Evolutionary conservation across 2,329 filamentous ascomycete genomes (phyloP).

Genomic region (Fusarium sp.): DNA sequence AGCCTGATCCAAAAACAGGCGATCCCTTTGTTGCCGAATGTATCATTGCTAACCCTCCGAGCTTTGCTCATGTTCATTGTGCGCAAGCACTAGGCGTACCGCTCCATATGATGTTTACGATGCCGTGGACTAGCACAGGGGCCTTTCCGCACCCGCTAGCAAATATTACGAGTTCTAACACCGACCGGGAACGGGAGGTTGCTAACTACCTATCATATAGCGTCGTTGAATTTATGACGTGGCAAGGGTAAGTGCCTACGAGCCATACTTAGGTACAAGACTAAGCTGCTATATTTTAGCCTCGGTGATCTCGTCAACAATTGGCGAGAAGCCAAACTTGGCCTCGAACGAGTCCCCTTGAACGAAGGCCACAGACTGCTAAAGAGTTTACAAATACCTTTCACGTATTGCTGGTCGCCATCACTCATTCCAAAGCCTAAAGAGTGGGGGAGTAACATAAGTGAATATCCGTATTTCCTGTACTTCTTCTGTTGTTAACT

Average conservation of each 20-base stretch:
- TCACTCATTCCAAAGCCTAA: constrained; percentile 75
- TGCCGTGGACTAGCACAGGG: constrained; percentile 82
- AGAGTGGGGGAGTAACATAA: constrained; percentile 78
- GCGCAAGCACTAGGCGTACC: constrained; percentile 84
- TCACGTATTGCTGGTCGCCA: constrained; percentile 81
- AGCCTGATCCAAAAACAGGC: not conserved
- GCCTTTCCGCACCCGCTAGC: constrained; percentile 80
- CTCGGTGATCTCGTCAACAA: constrained; percentile 83
- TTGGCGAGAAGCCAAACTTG: constrained; percentile 74
- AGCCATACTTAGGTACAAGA: too few species aligned
- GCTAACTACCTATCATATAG: constrained; percentile 86
- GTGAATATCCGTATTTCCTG: constrained; percentile 50
- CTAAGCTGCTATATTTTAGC: not conserved
- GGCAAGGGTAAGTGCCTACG: constrained; percentile 73
- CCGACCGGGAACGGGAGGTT: constrained; percentile 71
- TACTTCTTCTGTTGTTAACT: too few species aligned
- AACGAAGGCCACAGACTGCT: constrained; percentile 72
- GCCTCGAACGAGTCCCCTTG: constrained; percentile 83
- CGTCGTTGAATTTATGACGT: constrained; percentile 87
- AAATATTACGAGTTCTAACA: constrained; percentile 72
- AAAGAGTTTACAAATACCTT: constrained; percentile 80
- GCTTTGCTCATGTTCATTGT: constrained; percentile 83
- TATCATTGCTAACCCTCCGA: constrained; percentile 87
- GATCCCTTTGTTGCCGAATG: constrained; percentile 77
- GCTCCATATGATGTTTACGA: constrained; percentile 89